Percentiles rank a stretch among this genome's conserved stretches.
Conservation (phyloP, 129 eudicot genomes). For the Artemisia annua region DNA sequence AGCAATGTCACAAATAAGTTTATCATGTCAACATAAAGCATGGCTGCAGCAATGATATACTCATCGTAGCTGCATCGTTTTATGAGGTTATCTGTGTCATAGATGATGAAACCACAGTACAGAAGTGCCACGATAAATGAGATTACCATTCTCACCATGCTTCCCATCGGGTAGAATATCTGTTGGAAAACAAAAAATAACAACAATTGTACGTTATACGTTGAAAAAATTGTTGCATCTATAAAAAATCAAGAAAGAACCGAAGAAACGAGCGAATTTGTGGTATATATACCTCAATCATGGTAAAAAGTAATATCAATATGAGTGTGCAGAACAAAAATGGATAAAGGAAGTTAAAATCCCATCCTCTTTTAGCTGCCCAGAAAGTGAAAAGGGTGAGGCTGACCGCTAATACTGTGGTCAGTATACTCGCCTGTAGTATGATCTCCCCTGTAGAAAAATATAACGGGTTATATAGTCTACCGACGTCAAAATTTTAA, state of each 20-base stretch:
- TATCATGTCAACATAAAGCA: constrained; percentile 68
- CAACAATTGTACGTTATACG: neutral
- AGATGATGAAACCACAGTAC: constrained; percentile 72
- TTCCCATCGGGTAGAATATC: constrained; percentile 67
- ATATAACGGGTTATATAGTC: neutral
- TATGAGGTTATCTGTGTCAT: constrained; percentile 76
- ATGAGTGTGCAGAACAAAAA: constrained; percentile 59
- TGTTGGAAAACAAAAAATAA: constrained; percentile 19
- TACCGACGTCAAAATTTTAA: neutral
- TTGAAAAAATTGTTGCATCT: no score
- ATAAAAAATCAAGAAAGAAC: neutral
- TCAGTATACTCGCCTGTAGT: constrained; percentile 59
- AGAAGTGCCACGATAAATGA: constrained; percentile 64
- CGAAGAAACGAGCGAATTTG: neutral
- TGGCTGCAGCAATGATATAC: constrained; percentile 58
- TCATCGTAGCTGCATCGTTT: constrained; percentile 70
- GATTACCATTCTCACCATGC: constrained; percentile 40
- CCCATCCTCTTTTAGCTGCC: constrained; percentile 69
- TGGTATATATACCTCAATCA: constrained; percentile 49
- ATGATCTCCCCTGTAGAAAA: constrained; percentile 45
- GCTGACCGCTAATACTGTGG: constrained; percentile 45
- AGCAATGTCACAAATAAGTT: constrained; percentile 58
- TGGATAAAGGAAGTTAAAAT: constrained; percentile 70
- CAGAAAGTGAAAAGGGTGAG: constrained; percentile 79
- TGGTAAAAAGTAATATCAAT: constrained; percentile 41